phyloP scores from a whole-genome alignment of 768 basidiomycete species.

The Russula dissimulans region DNA sequence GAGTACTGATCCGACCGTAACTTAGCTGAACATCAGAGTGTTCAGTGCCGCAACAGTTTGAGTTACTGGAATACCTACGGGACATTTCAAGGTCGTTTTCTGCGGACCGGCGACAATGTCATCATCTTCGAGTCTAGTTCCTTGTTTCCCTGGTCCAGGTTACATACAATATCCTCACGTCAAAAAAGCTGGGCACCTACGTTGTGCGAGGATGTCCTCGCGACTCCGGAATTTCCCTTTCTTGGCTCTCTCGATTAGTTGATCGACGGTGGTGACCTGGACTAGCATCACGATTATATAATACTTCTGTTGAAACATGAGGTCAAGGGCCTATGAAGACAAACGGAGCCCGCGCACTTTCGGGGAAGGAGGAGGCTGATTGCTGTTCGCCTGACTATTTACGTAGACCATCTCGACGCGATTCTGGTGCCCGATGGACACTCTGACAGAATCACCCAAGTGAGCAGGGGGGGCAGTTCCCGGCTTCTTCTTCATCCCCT shows the following conservation, averaged over 20 bases:
- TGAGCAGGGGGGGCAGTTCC: slow-evolving; percentile 91
- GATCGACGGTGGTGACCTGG: slow-evolving; percentile 60
- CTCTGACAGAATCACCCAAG: slow-evolving; percentile 34
- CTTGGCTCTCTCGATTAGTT: slow-evolving; percentile 61
- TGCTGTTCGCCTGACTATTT: slow-evolving; percentile 45
- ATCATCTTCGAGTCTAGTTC: slow-evolving; percentile 60
- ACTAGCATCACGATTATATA: slow-evolving; percentile 81
- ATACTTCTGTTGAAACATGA: slow-evolving; percentile 56
- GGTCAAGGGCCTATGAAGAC: neutral
- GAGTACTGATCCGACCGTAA: slow-evolving; percentile 74
- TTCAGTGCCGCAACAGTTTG: neutral
- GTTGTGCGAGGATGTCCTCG: slow-evolving; percentile 54
- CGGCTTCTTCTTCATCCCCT: slow-evolving; percentile 91
- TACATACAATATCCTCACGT: neutral
- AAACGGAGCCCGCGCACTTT: slow-evolving; percentile 42
- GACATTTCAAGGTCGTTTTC: slow-evolving; percentile 88
- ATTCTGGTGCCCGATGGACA: slow-evolving; percentile 44
- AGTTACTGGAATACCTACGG: slow-evolving; percentile 44
- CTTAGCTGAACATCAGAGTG: slow-evolving; percentile 46
- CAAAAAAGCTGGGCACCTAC: slow-evolving; percentile 36
- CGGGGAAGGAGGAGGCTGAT: slow-evolving; percentile 52
- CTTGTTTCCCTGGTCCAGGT: slow-evolving; percentile 41
- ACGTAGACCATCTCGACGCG: slow-evolving; percentile 84
- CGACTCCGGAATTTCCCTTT: slow-evolving; percentile 55
- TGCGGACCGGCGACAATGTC: slow-evolving; percentile 87